A percentile compares a stretch with the other conserved stretches of the same genome.
These are phyloP conservation scores for Stropharia rugosoannulata DNA, from an alignment of 768 basidiomycete species.

Conservation along the genomic window DNA sequence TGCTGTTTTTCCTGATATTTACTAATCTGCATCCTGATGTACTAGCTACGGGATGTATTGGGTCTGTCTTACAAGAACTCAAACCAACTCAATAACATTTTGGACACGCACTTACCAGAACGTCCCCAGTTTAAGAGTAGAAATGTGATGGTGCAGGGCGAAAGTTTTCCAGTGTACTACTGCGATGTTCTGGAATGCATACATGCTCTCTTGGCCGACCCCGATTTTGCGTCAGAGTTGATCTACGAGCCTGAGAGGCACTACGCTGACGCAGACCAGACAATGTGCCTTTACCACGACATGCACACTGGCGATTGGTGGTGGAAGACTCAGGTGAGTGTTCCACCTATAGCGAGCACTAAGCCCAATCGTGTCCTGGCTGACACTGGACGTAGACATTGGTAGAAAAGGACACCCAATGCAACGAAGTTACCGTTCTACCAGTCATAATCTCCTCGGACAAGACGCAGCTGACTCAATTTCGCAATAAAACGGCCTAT, in stretches of 20 bases:
- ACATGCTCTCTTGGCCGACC: conserved; percentile 30
- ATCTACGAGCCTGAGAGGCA: conserved; percentile 35
- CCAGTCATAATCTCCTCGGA: conserved; percentile 44
- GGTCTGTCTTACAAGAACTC: conserved; percentile 24
- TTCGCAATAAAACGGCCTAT: conserved; percentile 41
- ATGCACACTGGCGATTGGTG: conserved; percentile 53
- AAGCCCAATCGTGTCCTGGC: too few species aligned
- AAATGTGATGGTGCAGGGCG: conserved; percentile 26
- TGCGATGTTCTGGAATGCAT: conserved; percentile 38
- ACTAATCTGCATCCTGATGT: conserved; percentile 16
- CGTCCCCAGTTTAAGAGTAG: conserved; percentile 24
- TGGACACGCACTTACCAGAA: too few species aligned
- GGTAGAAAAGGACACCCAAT: too few species aligned
- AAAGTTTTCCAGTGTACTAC: conserved; percentile 28
- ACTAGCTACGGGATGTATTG: conserved; percentile 23
- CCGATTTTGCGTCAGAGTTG: conserved; percentile 29
- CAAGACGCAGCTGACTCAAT: too few species aligned
- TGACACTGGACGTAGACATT: too few species aligned
- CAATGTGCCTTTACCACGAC: conserved; percentile 32
- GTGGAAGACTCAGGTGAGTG: conserved; percentile 52
- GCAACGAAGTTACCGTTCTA: conserved; percentile 30
- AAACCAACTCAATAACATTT: conserved; percentile 25
- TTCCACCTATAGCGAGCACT: too few species aligned
- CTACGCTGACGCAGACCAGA: conserved; percentile 27
- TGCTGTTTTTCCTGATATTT: neutral